Conservation (phyloP, 2,329 filamentous ascomycete species). For the Fusarium keratoplasticum region DNA sequence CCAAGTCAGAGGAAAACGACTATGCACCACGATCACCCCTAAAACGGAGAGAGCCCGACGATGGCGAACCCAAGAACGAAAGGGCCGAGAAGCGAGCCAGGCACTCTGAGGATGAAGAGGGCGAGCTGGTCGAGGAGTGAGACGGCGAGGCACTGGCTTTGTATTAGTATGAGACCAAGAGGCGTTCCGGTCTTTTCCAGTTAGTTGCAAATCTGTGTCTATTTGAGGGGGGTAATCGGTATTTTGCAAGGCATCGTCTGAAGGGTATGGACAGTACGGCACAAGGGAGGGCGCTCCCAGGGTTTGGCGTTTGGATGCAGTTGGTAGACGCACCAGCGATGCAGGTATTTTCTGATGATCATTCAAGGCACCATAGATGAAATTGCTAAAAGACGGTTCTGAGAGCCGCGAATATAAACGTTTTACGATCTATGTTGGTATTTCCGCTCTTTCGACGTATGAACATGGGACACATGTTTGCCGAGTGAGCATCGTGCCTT, state of each 20-base stretch:
- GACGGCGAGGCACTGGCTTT: constrained; percentile 12
- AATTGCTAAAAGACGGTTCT: constrained; percentile 24
- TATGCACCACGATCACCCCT: constrained; percentile 51
- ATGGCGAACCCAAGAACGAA: constrained; percentile 47
- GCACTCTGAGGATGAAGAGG: constrained; percentile 62
- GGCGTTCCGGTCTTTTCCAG: constrained; percentile 36
- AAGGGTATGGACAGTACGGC: constrained; percentile 25
- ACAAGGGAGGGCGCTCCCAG: constrained; percentile 31
- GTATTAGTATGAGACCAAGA: constrained; percentile 33
- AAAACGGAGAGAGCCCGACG: constrained; percentile 58
- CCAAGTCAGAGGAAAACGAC: constrained; percentile 47
- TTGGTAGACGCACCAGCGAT: constrained; percentile 31
- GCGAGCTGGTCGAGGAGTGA: constrained; percentile 57
- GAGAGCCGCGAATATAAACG: constrained; percentile 1
- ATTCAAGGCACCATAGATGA: constrained; percentile 18
- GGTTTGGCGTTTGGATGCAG: constrained; percentile 44
- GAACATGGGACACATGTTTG: background rate
- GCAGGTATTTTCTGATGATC: constrained; percentile 29
- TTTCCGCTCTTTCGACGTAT: background rate
- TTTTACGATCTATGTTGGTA: background rate
- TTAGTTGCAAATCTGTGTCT: constrained; percentile 20
- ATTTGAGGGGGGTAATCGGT: constrained; percentile 21
- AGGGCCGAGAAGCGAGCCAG: constrained; percentile 58
- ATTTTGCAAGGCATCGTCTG: constrained; percentile 34
- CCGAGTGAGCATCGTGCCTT: background rate